A percentile compares a stretch with the other conserved stretches of the same genome.
phyloP scores from a whole-genome alignment of 331 rosid species.

The Malus hybrid region DNA sequence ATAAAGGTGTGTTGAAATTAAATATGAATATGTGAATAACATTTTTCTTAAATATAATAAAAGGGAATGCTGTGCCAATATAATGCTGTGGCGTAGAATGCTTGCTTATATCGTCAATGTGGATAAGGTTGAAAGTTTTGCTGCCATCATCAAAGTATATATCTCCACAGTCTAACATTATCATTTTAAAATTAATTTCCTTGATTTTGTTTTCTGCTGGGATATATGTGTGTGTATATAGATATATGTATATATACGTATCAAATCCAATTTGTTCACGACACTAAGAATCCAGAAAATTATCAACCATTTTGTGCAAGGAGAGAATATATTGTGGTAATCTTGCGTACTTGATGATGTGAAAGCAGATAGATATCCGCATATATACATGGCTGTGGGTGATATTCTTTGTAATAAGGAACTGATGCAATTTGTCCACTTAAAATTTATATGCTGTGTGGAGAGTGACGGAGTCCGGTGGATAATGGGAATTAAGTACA shows the following conservation, averaged over 20 bases:
- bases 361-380: not conserved
- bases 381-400: not conserved
- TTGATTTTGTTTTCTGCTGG: not conserved
- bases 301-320: not conserved
- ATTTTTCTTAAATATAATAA: no score
- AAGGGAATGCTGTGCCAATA: no score
- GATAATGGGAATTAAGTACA: not conserved
- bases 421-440: constrained; percentile 18
- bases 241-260: no score
- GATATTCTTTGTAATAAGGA: not conserved
- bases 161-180: not conserved
- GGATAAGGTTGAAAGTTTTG: not conserved
- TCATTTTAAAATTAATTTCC: not conserved
- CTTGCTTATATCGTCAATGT: not conserved
- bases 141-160: not conserved
- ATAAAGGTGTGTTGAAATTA: no score
- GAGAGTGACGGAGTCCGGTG: not conserved
- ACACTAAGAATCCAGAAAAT: not conserved
- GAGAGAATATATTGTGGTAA: not conserved
- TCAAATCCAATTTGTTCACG: not conserved
- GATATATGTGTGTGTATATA: no score
- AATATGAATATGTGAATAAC: no score
- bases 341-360: not conserved
- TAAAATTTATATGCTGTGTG: not conserved
- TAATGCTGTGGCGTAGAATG: no score